Percentiles rank a stretch among this genome's conserved stretches.
phyloP scores from a whole-genome alignment of 164 flowering plant genomes.

The Santalum album region DNA sequence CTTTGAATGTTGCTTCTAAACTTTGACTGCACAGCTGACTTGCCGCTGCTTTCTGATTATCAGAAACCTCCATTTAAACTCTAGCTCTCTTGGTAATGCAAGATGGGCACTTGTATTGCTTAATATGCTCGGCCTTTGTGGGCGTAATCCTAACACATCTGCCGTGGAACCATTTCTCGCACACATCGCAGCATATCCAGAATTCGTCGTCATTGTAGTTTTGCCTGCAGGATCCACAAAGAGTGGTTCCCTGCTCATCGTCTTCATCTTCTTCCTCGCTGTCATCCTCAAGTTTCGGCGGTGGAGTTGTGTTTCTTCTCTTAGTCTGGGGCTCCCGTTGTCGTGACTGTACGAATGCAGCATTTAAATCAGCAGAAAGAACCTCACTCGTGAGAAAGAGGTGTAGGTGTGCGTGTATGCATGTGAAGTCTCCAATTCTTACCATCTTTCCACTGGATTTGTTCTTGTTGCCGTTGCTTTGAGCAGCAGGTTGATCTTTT shows the following conservation, averaged over 20 bases:
- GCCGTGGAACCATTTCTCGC: conserved; percentile 87
- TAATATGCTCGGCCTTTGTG: conserved; percentile 73
- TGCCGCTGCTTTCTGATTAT: conserved; percentile 5
- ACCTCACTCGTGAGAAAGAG: too few species aligned
- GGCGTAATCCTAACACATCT: conserved; percentile 76
- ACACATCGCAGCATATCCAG: conserved; percentile 77
- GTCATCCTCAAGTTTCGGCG: conserved; percentile 42
- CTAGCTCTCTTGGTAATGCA: conserved; percentile 75
- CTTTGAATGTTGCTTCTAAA: too few species aligned
- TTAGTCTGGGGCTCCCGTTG: conserved; percentile 34
- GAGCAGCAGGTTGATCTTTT: conserved; percentile 45
- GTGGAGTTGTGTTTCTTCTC: conserved; percentile 32
- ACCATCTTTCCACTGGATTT: conserved; percentile 44
- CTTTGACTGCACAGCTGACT: conserved; percentile 7
- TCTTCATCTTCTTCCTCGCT: conserved; percentile 50
- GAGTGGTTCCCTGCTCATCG: conserved; percentile 60
- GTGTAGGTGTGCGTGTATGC: neutral
- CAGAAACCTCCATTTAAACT: conserved; percentile 22
- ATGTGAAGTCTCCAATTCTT: neutral
- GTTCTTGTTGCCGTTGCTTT: conserved; percentile 49
- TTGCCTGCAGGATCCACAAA: conserved; percentile 75
- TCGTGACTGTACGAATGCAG: conserved; percentile 32
- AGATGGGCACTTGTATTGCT: conserved; percentile 81
- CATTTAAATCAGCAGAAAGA: too few species aligned
- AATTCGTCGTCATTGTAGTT: conserved; percentile 55